Evolutionary conservation across 2,329 filamentous ascomycete genomes (phyloP), one percentile per base, ranked within the genome.

Genomic region (Cladophialophora yegresii): DNA sequence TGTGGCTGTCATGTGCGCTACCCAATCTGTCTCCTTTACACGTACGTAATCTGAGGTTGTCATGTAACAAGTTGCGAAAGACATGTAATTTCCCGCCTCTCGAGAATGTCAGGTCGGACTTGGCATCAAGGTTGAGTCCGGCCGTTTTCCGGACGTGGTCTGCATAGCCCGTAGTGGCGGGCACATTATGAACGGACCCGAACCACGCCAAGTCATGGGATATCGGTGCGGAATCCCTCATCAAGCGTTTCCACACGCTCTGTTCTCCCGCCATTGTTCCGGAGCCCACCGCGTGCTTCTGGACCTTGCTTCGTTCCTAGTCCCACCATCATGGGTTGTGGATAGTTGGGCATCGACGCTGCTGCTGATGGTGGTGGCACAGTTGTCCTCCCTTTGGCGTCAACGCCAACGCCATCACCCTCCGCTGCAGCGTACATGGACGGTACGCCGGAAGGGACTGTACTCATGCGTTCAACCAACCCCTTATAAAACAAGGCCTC

Each of bases 401-500:
- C 1, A 2, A n/a, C 36, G 16, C 16, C n/a, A 28, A 3, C 26
- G 6, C 5, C 6, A 28, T 28, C 16, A 43, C 36, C 36, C 16
- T 1, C 16, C 6, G 36, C 36, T 43, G 36, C 36, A 43, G 36
- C 36, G 36, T n/a, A n/a, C 36, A 43, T 1, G 3, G 33, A 13
- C 2, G 33, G 13, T n/a, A n/a, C n/a, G 36, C 36, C 16, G 0
- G 7, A 20, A 43, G 47, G 47, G 47, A 50, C 23, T 3, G 55
- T 10, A 22, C 4, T 13, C 51, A 66, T 40, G 2, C 58, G 40
- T 50, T 60, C 58, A 30, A 67, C 58, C 61, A 96, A 84, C 20
- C 79, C 80, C 65, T 88, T 86, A 77, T 96, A 98, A 75, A 90
- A 97, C 72, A 81, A 86, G 61, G 93, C 93, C 80, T 99, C 95